Base-by-base conservation (phyloP, 2,329 filamentous ascomycete species). In the Pyrenophora tritici-repentis region DNA sequence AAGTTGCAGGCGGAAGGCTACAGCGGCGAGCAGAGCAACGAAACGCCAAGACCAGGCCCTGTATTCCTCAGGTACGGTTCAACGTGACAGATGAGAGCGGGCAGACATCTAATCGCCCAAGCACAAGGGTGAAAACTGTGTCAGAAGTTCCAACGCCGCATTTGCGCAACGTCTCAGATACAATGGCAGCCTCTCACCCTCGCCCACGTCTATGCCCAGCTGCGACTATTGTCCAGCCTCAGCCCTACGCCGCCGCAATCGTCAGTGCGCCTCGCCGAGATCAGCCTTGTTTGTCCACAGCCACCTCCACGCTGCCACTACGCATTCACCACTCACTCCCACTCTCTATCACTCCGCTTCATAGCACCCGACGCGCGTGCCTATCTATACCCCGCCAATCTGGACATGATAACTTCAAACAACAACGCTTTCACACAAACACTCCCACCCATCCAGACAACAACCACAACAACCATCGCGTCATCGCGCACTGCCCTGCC, bases 331-430 rank as follows among this genome's bases (percentile, higher is more conserved):
- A 47, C 56, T 47, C 20, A 47, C 58, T 45, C 45, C 32, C 20
- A 47, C 58, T 45, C 45, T 33, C 42, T 44, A 53, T 39, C 53
- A 36, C 37, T 38, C 36, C 47, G 26, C 42, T 40, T 50, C 47
- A 55, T 29, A 43, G 52, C 45, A 56, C 56, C 46, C 48, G 32
- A 54, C 56, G 50, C 62, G 54, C 56, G 55, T 53, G 55, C 59
- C 59, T 55, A 59, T 61, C 59, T 57, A 50, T 63, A 63, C 53
- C 42, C 57, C 42, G 47, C 58, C 35, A 50, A 53, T 53, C 65
- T 70, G 67, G 70, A 71, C 53, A 73, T 73, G 70, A 67, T 61
- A 62, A 56, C 63, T 67, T 55, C 65, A 67, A 64, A 51, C 59
- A 50, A 58, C 47, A 55, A 42, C 59, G 41, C 56, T 59, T 38